These are phyloP conservation scores for Citrus reticulata DNA, from an alignment of 345 rosid species.

Conservation along the genomic window DNA sequence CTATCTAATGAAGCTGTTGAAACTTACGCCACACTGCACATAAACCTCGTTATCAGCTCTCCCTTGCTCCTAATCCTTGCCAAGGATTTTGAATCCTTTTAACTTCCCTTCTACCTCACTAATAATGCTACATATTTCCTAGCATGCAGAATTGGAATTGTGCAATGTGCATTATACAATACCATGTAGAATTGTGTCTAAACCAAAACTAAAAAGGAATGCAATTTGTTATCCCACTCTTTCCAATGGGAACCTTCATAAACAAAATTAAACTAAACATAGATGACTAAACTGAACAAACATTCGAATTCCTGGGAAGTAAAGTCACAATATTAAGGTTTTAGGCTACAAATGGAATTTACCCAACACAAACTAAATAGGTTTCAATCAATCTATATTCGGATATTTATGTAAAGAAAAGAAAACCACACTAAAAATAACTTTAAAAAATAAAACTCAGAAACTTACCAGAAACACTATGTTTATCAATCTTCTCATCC, in stretches of 20 bases:
- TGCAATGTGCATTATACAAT: background rate
- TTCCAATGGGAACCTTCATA: background rate
- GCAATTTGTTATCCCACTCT: background rate
- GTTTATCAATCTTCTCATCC: slow-evolving; percentile 46
- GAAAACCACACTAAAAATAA: background rate
- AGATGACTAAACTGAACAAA: background rate
- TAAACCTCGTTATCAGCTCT: background rate
- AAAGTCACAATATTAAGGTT: background rate
- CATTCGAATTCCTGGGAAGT: background rate
- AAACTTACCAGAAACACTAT: slow-evolving; percentile 45
- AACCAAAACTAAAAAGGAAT: background rate
- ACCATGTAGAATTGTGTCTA: background rate
- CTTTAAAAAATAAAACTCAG: background rate
- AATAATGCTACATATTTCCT: background rate
- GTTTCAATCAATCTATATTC: background rate
- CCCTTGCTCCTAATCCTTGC: background rate
- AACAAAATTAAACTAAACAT: background rate
- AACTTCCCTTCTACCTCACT: background rate
- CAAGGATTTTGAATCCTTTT: background rate
- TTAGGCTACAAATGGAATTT: background rate
- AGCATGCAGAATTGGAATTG: background rate
- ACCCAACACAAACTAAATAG: background rate
- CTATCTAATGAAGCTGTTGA: background rate
- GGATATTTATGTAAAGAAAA: background rate
- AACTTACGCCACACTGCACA: background rate